Evolutionary conservation across 176 grass and related monocot species (phyloP).

Genomic region (Poa annua): DNA sequence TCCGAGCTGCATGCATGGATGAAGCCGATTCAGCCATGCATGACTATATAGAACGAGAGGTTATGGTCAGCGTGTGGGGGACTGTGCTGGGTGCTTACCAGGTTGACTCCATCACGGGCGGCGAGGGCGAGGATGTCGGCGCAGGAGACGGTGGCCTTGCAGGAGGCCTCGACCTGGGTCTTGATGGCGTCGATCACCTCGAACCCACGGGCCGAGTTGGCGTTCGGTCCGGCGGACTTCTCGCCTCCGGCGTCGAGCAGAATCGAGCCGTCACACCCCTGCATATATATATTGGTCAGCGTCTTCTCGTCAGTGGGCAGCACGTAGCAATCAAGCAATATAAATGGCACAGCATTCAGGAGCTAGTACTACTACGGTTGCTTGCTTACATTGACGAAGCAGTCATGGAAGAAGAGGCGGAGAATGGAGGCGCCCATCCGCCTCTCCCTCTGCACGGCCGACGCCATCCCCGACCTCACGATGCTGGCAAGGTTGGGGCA

Average conservation of each 20-base stretch:
- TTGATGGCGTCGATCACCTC: slow-evolving; percentile 96
- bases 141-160: slow-evolving; percentile 74
- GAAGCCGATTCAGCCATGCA: not conserved
- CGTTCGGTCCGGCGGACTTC: slow-evolving; percentile 75
- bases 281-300: not conserved
- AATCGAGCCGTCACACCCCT: slow-evolving; percentile 88
- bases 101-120: slow-evolving; percentile 66
- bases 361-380: not conserved
- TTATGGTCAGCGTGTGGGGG: not conserved
- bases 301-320: not conserved
- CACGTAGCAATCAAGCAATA: not conserved
- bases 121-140: slow-evolving; percentile 82
- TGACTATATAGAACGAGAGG: not conserved
- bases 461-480: slow-evolving; percentile 60
- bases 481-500: slow-evolving; percentile 63
- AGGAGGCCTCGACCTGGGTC: slow-evolving; percentile 60
- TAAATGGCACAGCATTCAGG: no score
- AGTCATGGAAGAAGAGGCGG: slow-evolving; percentile 83
- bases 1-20: slow-evolving; percentile 45
- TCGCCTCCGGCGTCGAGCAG: slow-evolving; percentile 78
- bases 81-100: slow-evolving; percentile 32
- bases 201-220: slow-evolving; percentile 67
- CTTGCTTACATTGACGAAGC: slow-evolving; percentile 74
- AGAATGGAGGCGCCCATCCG: slow-evolving; percentile 77
- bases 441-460: slow-evolving; percentile 55